phyloP scores from a whole-genome alignment of 2,329 filamentous ascomycete genomes.

The Aspergillus sp. region DNA sequence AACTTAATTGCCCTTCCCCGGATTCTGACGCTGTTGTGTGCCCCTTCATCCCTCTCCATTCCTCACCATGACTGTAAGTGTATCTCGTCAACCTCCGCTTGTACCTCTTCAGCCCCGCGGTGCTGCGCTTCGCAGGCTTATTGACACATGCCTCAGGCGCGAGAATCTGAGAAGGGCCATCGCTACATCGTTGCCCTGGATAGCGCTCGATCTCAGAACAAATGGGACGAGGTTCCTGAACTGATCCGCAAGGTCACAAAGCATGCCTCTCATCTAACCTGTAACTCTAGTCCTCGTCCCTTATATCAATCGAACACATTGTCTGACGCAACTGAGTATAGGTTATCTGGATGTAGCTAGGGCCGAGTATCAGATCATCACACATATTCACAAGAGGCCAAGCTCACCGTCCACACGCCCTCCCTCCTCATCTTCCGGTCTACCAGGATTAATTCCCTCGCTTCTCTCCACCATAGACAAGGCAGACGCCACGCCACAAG shows the following conservation, averaged over 20 bases:
- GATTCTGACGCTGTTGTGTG: constrained; percentile 12
- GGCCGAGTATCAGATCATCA: constrained; percentile 68
- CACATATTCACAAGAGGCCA: constrained; percentile 49
- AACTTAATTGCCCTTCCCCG: constrained; percentile 21
- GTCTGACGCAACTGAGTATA: constrained; percentile 41
- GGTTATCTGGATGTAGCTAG: constrained; percentile 73
- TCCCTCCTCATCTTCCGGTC: constrained; percentile 48
- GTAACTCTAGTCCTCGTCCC: constrained; percentile 55
- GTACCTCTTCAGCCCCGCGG: constrained; percentile 9
- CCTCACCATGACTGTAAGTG: constrained; percentile 31
- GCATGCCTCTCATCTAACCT: constrained; percentile 82
- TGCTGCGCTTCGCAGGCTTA: not conserved
- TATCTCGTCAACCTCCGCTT: not conserved
- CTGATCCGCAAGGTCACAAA: constrained; percentile 92
- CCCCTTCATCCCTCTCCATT: constrained; percentile 20
- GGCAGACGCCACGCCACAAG: constrained; percentile 58
- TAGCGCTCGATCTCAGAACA: constrained; percentile 81
- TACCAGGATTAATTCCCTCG: constrained; percentile 46
- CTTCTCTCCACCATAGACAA: constrained; percentile 60
- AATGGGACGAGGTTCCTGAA: constrained; percentile 86
- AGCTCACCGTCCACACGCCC: constrained; percentile 36
- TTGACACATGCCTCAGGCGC: constrained; percentile 36
- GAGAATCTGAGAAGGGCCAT: constrained; percentile 73
- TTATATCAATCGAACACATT: constrained; percentile 15
- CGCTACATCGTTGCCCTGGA: constrained; percentile 84